Percentiles rank a stretch among this genome's conserved stretches.
phyloP scores from a whole-genome alignment of 805 yeast genomes.

The Yamadazyma ubonensis region DNA sequence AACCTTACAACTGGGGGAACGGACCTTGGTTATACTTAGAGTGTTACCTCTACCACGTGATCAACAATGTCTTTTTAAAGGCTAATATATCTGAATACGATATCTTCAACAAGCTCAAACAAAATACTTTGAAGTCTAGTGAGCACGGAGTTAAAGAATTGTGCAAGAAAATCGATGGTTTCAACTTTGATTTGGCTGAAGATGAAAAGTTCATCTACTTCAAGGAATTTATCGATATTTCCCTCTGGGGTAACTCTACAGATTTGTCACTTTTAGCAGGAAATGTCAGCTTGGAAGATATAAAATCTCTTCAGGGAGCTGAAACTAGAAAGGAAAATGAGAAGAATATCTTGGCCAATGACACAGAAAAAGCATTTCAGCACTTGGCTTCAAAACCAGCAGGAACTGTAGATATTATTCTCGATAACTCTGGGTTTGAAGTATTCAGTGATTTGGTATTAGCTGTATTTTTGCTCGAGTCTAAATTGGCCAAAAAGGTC shows the following conservation, averaged over 20 bases:
- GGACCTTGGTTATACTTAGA: slow-evolving; percentile 93
- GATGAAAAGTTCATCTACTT: slow-evolving; percentile 56
- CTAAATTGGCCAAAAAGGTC: slow-evolving; percentile 60
- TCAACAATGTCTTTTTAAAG: slow-evolving; percentile 44
- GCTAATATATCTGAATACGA: slow-evolving; percentile 50
- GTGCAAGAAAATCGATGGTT: slow-evolving; percentile 56
- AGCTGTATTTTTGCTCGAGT: slow-evolving; percentile 50
- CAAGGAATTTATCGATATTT: slow-evolving; percentile 80
- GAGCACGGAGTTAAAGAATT: slow-evolving; percentile 77
- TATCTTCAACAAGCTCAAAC: slow-evolving; percentile 68
- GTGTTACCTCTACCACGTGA: slow-evolving; percentile 73
- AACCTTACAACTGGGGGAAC: slow-evolving; percentile 59
- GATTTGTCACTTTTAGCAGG: slow-evolving; percentile 88
- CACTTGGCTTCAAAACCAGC: slow-evolving; percentile 42
- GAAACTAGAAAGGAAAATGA: slow-evolving; percentile 81
- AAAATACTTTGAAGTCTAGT: slow-evolving; percentile 72
- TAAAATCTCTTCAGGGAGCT: slow-evolving; percentile 87
- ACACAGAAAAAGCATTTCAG: slow-evolving; percentile 67
- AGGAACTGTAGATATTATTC: slow-evolving; percentile 63
- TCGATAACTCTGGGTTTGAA: slow-evolving; percentile 96
- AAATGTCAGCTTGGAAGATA: slow-evolving; percentile 79
- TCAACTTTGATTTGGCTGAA: slow-evolving; percentile 28
- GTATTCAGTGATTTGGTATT: slow-evolving; percentile 50
- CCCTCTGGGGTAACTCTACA: slow-evolving; percentile 98
- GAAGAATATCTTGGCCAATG: slow-evolving; percentile 74